Base-by-base conservation (phyloP, 106 monocot species). In the Dendrobium huoshanense region DNA sequence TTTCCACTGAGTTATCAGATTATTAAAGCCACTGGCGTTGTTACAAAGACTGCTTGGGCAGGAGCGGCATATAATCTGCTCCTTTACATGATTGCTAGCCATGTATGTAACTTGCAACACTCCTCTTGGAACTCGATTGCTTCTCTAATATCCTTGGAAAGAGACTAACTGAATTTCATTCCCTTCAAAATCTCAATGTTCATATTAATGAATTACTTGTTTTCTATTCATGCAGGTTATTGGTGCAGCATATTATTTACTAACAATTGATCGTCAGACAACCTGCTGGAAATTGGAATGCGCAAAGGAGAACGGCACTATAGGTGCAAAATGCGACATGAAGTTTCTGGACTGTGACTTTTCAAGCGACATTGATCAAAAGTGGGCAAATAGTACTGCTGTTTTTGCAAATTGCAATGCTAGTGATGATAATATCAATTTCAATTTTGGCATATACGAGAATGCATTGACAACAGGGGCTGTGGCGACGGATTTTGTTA, bases 51-150 rank as follows among this genome's bases (percentile, higher is more conserved):
- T 48, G 94, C 92, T 72, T 97, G 96, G 96, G 90, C 85, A 9
- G 94, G 94, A 75, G 96, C 94, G 72, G 94, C 88, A 33, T 97
- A 92, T 79, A 94, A 97, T 80, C 81, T 97, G 61, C 56, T 90
- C 18, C 94, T 97, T 44, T 97, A 92, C 89, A 85, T 97, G 92
- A 86, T 97, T 70, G 96, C 90, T 41, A 94, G 96, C 81, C 96
- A 94, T 94, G 96, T 96, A 90, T 48, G 89, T 79, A 78, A 68
- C 5, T 79, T 75, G 5, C 19, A 43, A 74, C n/a, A 9, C 27
- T 40, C 18, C n/a, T 41, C n/a, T 44, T 44, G 3, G 2, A 43
- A 42, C 42, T 42, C 22, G 4, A 42, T 42, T 1, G 42, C 11
- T 18, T 74, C 72, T 20, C 20, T 70, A 24, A 37, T 33, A 70